Conservation (phyloP, 176 grass and related monocot genomes). For the Themeda triandra region DNA sequence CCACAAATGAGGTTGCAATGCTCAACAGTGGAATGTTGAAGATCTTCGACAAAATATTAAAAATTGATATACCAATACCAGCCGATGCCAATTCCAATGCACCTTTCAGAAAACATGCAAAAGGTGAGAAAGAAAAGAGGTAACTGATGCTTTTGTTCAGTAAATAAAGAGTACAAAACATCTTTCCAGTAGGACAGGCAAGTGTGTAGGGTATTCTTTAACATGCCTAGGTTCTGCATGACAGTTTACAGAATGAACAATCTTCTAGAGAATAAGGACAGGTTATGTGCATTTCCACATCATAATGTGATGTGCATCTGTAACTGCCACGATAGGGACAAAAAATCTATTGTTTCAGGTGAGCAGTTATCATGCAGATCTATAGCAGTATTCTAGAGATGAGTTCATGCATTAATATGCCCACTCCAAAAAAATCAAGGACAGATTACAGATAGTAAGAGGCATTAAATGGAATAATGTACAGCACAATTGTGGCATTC, state of each 20-base stretch:
- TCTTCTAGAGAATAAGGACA: neutral
- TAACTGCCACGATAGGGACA: neutral
- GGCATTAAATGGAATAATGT: neutral
- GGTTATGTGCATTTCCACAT: neutral
- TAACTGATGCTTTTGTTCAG: neutral
- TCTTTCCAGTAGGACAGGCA: neutral
- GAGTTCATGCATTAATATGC: neutral
- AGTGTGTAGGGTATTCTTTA: neutral
- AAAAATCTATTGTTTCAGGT: neutral
- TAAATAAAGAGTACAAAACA: neutral
- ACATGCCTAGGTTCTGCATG: constrained; percentile 6
- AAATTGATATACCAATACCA: constrained; percentile 85
- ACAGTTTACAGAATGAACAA: neutral
- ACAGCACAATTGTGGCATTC: neutral
- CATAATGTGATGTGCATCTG: neutral
- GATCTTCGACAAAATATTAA: constrained; percentile 88
- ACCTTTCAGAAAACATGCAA: constrained; percentile 48
- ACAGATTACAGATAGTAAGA: neutral
- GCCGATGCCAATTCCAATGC: constrained; percentile 76
- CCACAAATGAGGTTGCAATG: constrained; percentile 90
- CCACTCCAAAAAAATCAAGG: neutral
- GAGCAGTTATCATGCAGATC: neutral
- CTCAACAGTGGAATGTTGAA: constrained; percentile 88
- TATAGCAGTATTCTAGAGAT: neutral
- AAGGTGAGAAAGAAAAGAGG: constrained; percentile 16